A percentile compares a stretch with the other conserved stretches of the same genome.
Conservation (phyloP, 345 rosid species). For the Ceriops tagal region DNA sequence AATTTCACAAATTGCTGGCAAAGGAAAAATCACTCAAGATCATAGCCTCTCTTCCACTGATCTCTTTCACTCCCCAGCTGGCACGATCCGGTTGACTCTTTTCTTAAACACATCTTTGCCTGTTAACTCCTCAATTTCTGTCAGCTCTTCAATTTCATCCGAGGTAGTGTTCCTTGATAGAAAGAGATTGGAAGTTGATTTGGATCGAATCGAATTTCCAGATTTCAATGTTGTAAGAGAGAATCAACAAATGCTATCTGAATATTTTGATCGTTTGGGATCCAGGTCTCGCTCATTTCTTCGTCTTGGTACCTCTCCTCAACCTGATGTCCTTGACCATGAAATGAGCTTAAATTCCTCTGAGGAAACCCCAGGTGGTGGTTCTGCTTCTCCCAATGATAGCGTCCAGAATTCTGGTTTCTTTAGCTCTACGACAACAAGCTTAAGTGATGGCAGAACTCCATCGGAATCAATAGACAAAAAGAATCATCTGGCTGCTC, state of each 20-base stretch:
- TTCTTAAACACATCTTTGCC: conserved; percentile 40
- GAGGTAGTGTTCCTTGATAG: conserved; percentile 76
- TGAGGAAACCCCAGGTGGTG: conserved; percentile 37
- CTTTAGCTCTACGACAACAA: conserved; percentile 68
- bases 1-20: conserved; percentile 55
- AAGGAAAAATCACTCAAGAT: conserved; percentile 63
- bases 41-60: conserved; percentile 89
- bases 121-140: conserved; percentile 15
- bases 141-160: conserved; percentile 65
- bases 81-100: conserved; percentile 72
- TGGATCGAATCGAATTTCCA: conserved; percentile 81
- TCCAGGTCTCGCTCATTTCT: conserved; percentile 48
- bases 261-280: conserved; percentile 56
- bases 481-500: conserved; percentile 25
- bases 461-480: conserved; percentile 57
- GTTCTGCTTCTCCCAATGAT: conserved; percentile 34
- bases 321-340: conserved; percentile 30
- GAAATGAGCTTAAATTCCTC: conserved; percentile 50
- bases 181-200: conserved; percentile 38
- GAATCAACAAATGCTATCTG: conserved; percentile 75
- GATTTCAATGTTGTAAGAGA: conserved; percentile 59
- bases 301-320: conserved; percentile 59
- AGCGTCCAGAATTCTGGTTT: conserved; percentile 44
- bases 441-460: conserved; percentile 67
- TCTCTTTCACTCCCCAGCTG: conserved; percentile 93